Base-by-base conservation (phyloP, 306 rosid genomes). In the Pterocarpus macrocarpus region DNA sequence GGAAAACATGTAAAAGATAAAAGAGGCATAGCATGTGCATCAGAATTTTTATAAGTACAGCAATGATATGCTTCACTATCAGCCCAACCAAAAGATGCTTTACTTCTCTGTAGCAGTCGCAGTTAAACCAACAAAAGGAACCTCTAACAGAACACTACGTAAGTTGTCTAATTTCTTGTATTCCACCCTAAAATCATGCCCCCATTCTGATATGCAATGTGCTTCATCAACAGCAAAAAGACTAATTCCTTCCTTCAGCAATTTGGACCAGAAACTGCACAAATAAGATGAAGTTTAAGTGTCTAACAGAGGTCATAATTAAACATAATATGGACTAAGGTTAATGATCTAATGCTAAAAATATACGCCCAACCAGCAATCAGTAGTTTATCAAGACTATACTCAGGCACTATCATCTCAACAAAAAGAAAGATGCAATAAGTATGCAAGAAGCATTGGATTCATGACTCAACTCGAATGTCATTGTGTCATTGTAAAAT, bases 131-230 rank as follows among this genome's bases (percentile, higher is more conserved):
- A 94, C 86, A 89, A 90, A 94, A 64, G 98, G 97, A 78, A 94
- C 96, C 81, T 86, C 91, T 55, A 65, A 50, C 57, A 94, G 92
- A 88, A 92, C 69, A 76, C 79, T 74, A 7, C 98, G 97, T 71
- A 94, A 83, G 81, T 85, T 89, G 91, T 89, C 93, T 73, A 94
- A 76, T 17, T 78, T 85, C 89, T 94, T 90, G 93, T 94, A 94
- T 53, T 90, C 97, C 69, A 88, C 89, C 92, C 98, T 92, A 87
- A 94, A 94, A 87, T 92, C 92, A 88, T 92, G 94, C 69, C 98
- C 98, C 98, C 98, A 94, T 81, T 92, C 96, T 13, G 98, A 92
- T 86, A 92, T 94, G 85, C 98, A 94, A 81, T 94, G 98, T 52
- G 98, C 97, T 82, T 92, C 98, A 79, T 94, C 97, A 88, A 94